These are phyloP conservation scores for Cardamine chenopodiifolia DNA, from an alignment of 345 rosid species.

Conservation along the genomic window DNA sequence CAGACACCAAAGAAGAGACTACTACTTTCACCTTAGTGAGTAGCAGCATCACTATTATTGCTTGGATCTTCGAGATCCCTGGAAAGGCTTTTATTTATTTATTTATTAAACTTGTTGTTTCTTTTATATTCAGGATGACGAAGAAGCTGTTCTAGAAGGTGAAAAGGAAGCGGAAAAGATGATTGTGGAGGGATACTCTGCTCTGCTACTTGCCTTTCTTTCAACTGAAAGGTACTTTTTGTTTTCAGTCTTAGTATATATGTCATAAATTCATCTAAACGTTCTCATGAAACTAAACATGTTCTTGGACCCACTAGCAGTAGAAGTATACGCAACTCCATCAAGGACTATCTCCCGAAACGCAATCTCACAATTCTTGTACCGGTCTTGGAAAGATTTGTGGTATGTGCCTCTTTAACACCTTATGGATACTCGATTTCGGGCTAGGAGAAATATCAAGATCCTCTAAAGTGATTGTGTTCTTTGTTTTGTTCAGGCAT, in stretches of 20 bases:
- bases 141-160: slow-evolving; percentile 76
- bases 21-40: slow-evolving; percentile 71
- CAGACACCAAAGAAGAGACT: slow-evolving; percentile 64
- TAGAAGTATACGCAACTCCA: slow-evolving; percentile 67
- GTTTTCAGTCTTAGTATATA: not conserved
- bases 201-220: slow-evolving; percentile 93
- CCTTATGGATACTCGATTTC: slow-evolving; percentile 9
- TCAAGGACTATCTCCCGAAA: slow-evolving; percentile 77
- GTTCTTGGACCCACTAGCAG: slow-evolving; percentile 51
- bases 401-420: slow-evolving; percentile 62
- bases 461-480: slow-evolving; percentile 14
- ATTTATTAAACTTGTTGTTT: slow-evolving; percentile 7
- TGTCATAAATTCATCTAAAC: slow-evolving; percentile 3
- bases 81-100: not conserved
- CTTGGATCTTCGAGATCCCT: slow-evolving; percentile 12
- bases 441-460: slow-evolving; percentile 5
- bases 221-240: slow-evolving; percentile 82
- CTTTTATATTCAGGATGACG: slow-evolving; percentile 56
- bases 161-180: slow-evolving; percentile 99
- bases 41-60: slow-evolving; percentile 29
- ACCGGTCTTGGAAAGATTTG: slow-evolving; percentile 96
- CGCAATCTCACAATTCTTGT: slow-evolving; percentile 67
- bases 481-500: slow-evolving; percentile 56
- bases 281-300: slow-evolving; percentile 21
- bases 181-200: slow-evolving; percentile 97